phyloP scores from a whole-genome alignment of 768 basidiomycete genomes.

The Trametes gibbosa region DNA sequence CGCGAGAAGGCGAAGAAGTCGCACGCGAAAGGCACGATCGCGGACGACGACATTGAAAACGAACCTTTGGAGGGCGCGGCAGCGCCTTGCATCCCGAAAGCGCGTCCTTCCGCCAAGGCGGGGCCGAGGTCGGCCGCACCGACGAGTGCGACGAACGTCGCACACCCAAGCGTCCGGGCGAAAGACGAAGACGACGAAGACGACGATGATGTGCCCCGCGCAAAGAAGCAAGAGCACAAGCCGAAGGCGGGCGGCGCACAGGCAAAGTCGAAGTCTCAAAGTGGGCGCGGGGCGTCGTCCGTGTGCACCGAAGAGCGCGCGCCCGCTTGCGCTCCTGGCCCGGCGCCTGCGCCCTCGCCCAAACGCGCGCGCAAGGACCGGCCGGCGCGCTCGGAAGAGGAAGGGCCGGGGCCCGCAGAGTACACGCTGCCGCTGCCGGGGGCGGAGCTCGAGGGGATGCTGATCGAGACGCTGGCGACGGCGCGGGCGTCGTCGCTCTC shows the following conservation, averaged over 20 bases:
- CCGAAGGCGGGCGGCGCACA: neutral
- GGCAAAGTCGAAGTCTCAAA: neutral
- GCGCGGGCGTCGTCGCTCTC: constrained; percentile 69
- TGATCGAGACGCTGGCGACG: constrained; percentile 69
- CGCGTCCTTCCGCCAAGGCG: neutral
- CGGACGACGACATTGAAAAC: constrained; percentile 9
- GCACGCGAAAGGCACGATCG: neutral
- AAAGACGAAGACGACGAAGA: neutral
- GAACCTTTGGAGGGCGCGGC: neutral
- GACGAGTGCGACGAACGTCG: constrained; percentile 9
- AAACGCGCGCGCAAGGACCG: neutral
- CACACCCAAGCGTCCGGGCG: neutral
- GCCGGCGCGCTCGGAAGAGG: neutral
- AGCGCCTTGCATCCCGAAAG: neutral
- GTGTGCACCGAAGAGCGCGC: neutral
- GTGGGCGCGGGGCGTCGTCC: neutral
- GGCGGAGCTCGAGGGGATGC: constrained; percentile 57
- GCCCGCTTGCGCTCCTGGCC: too few species aligned
- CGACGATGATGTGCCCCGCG: too few species aligned
- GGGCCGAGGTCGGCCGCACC: constrained; percentile 1
- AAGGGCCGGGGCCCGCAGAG: neutral
- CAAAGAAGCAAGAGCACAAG: neutral
- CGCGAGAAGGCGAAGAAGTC: constrained; percentile 4
- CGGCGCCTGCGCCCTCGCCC: too few species aligned
- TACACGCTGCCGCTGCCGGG: constrained; percentile 26